Base-by-base conservation (phyloP, 164 flowering plant genomes). In the Paratinospora sagittata region DNA sequence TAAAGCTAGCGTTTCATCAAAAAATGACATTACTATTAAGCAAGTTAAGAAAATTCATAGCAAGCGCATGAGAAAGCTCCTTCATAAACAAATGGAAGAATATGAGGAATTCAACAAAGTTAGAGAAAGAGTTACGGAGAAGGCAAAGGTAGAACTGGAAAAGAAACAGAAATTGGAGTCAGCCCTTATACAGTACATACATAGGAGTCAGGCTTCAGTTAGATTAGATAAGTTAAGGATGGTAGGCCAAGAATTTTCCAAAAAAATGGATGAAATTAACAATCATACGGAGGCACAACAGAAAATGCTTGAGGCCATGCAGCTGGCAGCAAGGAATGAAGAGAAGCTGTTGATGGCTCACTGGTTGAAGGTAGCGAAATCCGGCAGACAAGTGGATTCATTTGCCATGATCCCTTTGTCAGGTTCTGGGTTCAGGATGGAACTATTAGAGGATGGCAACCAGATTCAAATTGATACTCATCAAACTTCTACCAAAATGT, bases 161-260 rank as follows among this genome's bases (percentile, higher is more conserved):
- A 74, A 65, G 9, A 67, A 72, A 27, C 63, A 77, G 43, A 76
- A 41, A 60, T 62, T 77, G 75, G 85, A 87, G 69, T 70, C 49
- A 1, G 80, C 80, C 73, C 47, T 84, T 67, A 75, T 88, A 62
- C 78, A n/a, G 83, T 49, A n/a, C 68, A 63, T 75, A 11, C 74
- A 80, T 69, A 60, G 34, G 2, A 30, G 69, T 49, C 69, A 81
- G 60, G n/a, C 6, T 58, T 64, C 85, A 9, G 39, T 68, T 37
- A 76, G 79, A 71, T 45, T 37, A 43, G 88, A 82, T 21, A 87
- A 79, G 73, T 84, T 88, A 27, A 85, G 79, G 77, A 27, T 33
- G 3, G 27, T 84, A 62, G 88, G 85, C 21, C 67, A 41, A 24
- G 76, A 77, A 5, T 80, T 66, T 74, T 76, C 76, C 0, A 78